phyloP scores from a whole-genome alignment of 139 green algal genomes.

The Coccomyxa sp. region DNA sequence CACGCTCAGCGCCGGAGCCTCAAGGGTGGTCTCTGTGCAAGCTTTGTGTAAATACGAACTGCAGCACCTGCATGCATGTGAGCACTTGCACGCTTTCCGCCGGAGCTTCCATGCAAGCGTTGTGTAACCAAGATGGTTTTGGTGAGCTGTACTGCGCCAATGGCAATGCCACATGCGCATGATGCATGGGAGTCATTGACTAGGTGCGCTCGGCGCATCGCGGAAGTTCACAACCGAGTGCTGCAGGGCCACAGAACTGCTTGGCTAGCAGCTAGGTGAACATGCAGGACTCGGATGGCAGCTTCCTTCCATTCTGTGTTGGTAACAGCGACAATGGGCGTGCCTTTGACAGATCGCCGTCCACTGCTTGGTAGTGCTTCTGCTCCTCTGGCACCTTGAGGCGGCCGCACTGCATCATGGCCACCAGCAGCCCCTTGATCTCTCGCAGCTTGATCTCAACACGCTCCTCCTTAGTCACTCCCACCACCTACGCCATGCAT shows the following conservation, averaged over 20 bases:
- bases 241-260: background rate
- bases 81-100: background rate
- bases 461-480: background rate
- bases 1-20: no score
- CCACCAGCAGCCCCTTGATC: background rate
- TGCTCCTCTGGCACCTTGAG: background rate
- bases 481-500: background rate
- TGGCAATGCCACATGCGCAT: background rate
- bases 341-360: background rate
- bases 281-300: background rate
- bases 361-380: background rate
- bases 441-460: background rate
- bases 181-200: background rate
- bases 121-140: background rate
- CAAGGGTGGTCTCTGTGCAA: background rate
- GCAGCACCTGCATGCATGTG: no score
- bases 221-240: background rate
- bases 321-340: background rate
- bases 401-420: background rate
- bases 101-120: background rate
- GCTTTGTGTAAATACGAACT: background rate
- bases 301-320: background rate
- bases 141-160: no score
- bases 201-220: background rate
- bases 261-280: no score